A percentile compares a stretch with the other conserved stretches of the same genome.
These are phyloP conservation scores for Apiotrichum sp. DNA, from an alignment of 1,284 basidiomycete genomes.

Conservation along the genomic window DNA sequence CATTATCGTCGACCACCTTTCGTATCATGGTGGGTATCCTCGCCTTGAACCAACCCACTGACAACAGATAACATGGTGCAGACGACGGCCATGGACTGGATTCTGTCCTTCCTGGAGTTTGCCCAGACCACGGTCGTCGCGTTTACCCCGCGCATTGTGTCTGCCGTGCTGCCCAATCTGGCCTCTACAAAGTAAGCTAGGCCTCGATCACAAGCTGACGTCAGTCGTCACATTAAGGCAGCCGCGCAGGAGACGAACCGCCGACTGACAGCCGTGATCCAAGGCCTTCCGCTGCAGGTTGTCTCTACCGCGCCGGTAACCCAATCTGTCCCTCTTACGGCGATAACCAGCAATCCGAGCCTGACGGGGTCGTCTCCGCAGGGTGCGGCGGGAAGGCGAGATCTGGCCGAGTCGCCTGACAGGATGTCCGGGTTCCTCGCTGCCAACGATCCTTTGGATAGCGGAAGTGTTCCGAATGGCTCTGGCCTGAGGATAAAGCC, in stretches of 20 bases:
- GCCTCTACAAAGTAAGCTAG: constrained; percentile 53
- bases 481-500: constrained; percentile 10
- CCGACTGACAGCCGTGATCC: constrained; percentile 75
- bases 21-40: constrained; percentile 64
- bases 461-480: constrained; percentile 4
- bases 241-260: constrained; percentile 84
- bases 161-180: constrained; percentile 86
- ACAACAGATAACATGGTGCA: constrained; percentile 77
- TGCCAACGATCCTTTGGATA: constrained; percentile 32
- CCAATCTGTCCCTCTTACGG: neutral
- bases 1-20: constrained; percentile 82
- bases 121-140: constrained; percentile 87
- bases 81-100: constrained; percentile 81
- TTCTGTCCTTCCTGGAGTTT: constrained; percentile 83
- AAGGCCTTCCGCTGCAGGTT: constrained; percentile 66
- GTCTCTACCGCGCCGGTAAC: constrained; percentile 42
- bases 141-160: constrained; percentile 87
- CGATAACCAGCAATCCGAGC: neutral
- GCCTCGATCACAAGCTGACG: neutral
- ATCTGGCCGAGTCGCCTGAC: constrained; percentile 8
- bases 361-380: constrained; percentile 28
- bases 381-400: constrained; percentile 4
- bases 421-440: constrained; percentile 3
- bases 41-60: constrained; percentile 13
- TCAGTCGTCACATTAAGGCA: constrained; percentile 68